Evolutionary conservation across 257 asterid species (phyloP).

Genomic region (Nicotiana obtusifolia): DNA sequence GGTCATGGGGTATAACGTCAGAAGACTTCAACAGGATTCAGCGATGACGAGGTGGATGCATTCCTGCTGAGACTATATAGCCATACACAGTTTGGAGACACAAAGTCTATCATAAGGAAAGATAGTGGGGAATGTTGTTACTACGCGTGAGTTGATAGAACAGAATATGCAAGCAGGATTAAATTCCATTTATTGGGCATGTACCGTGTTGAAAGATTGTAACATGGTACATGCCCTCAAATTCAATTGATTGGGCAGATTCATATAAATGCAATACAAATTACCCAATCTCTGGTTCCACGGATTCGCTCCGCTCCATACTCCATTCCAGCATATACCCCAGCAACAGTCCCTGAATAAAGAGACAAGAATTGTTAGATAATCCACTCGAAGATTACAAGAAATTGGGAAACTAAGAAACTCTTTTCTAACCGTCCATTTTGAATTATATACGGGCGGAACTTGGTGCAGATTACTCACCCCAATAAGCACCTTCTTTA

Average conservation of each 20-base stretch:
- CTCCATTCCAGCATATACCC: slow-evolving; percentile 70
- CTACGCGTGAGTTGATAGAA: neutral
- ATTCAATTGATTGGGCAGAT: neutral
- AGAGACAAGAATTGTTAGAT: neutral
- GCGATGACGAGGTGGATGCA: too few species aligned
- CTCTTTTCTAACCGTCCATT: neutral
- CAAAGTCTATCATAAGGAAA: too few species aligned
- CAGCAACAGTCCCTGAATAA: slow-evolving; percentile 69
- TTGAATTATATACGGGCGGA: neutral
- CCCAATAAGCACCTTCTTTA: slow-evolving; percentile 92
- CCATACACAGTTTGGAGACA: too few species aligned
- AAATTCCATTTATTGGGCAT: too few species aligned
- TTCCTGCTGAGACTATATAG: too few species aligned
- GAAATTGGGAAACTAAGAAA: neutral
- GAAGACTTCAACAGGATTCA: too few species aligned
- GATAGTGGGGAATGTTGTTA: too few species aligned
- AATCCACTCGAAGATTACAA: neutral
- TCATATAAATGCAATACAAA: neutral
- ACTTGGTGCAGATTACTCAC: slow-evolving; percentile 35
- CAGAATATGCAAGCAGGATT: neutral
- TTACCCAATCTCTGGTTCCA: slow-evolving; percentile 86
- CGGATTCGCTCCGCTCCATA: slow-evolving; percentile 62
- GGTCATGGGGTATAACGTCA: too few species aligned
- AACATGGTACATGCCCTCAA: neutral
- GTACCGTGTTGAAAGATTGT: neutral